These are phyloP conservation scores for Lindgomyces ingoldianus DNA, from an alignment of 495 filamentous ascomycete species.

Conservation along the genomic window DNA sequence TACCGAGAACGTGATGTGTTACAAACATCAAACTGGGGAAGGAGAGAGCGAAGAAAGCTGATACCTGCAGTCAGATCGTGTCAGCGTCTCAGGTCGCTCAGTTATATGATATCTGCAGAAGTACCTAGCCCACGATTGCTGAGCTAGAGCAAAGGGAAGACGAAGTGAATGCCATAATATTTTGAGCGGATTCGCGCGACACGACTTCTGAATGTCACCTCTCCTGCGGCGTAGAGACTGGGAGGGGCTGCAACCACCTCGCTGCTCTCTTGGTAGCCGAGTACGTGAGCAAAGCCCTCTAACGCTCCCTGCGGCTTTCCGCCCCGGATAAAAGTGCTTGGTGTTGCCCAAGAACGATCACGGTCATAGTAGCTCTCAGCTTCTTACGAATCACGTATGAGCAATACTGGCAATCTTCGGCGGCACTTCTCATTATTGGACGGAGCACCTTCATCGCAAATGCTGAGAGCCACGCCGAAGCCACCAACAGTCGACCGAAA, in stretches of 20 bases:
- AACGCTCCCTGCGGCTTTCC: slow-evolving; percentile 30
- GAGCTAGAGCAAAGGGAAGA: slow-evolving; percentile 12
- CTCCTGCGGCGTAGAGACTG: not conserved
- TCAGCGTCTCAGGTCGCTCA: slow-evolving; percentile 9
- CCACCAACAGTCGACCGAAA: slow-evolving; percentile 22
- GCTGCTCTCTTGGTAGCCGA: not conserved
- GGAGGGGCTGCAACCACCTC: slow-evolving; percentile 7
- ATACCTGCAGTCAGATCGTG: slow-evolving; percentile 30
- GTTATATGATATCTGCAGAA: not conserved
- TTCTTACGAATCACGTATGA: slow-evolving; percentile 20
- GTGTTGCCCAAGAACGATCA: slow-evolving; percentile 3
- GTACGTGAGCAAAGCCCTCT: not conserved
- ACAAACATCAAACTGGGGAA: not conserved
- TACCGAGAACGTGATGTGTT: not conserved
- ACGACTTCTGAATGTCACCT: not conserved
- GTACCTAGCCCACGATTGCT: slow-evolving; percentile 7
- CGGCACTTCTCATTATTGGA: slow-evolving; percentile 5
- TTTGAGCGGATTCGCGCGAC: not conserved
- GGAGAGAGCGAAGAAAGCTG: not conserved
- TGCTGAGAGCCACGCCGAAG: not conserved
- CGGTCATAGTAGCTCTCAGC: not conserved
- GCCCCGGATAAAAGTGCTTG: slow-evolving; percentile 30
- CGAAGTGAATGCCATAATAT: no score
- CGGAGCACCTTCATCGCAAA: not conserved
- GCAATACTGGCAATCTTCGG: not conserved